phyloP scores from a whole-genome alignment of 176 grass and related monocot species.

The Echinochloa phyllopogon region DNA sequence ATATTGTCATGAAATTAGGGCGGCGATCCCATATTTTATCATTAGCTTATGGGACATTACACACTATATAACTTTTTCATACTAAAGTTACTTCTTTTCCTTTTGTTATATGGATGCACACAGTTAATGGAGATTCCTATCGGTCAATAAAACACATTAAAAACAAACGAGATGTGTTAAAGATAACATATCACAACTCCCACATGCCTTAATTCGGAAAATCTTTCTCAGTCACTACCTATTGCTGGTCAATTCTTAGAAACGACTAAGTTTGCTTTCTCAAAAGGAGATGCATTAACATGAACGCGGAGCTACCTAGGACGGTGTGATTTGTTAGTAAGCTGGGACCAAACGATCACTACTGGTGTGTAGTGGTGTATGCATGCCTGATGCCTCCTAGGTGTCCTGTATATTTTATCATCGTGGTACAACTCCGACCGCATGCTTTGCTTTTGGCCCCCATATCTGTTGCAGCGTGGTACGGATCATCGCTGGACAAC shows the following conservation, averaged over 20 bases:
- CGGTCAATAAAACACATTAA: constrained; percentile 1
- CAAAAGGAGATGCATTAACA: constrained; percentile 39
- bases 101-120: constrained; percentile 3
- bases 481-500: constrained; percentile 10
- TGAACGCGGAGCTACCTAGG: constrained; percentile 39
- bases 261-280: constrained; percentile 29
- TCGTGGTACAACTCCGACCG: constrained; percentile 15
- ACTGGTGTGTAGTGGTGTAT: not conserved
- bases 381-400: not conserved
- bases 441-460: constrained; percentile 24
- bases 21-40: not conserved
- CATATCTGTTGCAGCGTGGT: not conserved
- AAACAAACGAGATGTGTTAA: constrained; percentile 37
- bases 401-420: constrained; percentile 35
- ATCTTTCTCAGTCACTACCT: constrained; percentile 45
- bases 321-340: constrained; percentile 40
- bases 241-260: constrained; percentile 43
- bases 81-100: constrained; percentile 11
- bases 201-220: constrained; percentile 52
- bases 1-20: not conserved
- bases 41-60: not conserved
- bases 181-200: constrained; percentile 54
- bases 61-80: not conserved
- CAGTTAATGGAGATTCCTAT: constrained; percentile 23
- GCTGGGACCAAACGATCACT: constrained; percentile 27